Evolutionary conservation across 305 asterid species (phyloP).

Genomic region (Fraxinus baroniana): DNA sequence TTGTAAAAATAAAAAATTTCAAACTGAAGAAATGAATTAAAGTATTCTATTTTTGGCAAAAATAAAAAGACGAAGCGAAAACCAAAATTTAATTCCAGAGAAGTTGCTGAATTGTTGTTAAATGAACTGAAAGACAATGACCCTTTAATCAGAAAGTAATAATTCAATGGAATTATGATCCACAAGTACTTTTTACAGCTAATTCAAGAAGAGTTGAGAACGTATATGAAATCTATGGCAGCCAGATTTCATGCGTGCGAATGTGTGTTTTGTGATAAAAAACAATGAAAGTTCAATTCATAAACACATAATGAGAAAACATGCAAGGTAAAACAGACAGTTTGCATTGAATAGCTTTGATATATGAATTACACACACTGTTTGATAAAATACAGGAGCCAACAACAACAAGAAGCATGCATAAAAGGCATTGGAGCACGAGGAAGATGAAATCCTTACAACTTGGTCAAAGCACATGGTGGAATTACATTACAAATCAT

Average conservation of each 20-base stretch:
- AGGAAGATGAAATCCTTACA: not conserved
- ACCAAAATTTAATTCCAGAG: conserved; percentile 48
- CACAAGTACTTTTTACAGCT: conserved; percentile 13
- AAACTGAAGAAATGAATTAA: not conserved
- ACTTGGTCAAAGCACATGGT: not conserved
- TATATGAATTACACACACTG: not conserved
- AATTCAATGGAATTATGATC: conserved; percentile 38
- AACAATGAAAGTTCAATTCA: not conserved
- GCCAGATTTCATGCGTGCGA: not conserved
- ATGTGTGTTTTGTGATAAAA: not conserved
- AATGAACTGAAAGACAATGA: conserved; percentile 34
- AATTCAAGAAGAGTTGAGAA: not conserved
- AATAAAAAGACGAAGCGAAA: conserved; percentile 33
- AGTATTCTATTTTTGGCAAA: conserved; percentile 32
- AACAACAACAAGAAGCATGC: not conserved
- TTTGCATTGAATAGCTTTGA: not conserved
- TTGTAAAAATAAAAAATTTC: not conserved
- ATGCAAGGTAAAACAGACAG: not conserved
- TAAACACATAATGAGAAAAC: not conserved
- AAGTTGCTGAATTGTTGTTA: conserved; percentile 57
- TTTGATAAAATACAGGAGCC: not conserved
- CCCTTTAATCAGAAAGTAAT: conserved; percentile 29
- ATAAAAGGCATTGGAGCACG: not conserved
- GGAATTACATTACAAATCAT: not conserved
- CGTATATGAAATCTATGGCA: not conserved